Conservation (phyloP, 2,329 filamentous ascomycete species). For the Stachybotrys chartarum region DNA sequence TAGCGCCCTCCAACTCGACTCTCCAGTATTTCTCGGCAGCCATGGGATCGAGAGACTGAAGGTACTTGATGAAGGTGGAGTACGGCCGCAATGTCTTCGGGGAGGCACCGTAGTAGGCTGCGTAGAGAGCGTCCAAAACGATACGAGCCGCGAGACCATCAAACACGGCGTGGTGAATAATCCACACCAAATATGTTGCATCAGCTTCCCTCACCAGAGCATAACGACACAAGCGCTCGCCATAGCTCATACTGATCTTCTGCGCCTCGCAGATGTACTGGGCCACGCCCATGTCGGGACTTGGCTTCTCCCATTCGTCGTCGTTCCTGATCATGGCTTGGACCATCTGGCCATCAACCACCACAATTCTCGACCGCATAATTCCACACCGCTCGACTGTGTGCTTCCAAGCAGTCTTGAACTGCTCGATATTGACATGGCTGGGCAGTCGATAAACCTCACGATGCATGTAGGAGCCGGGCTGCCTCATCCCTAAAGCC, state of each 20-base stretch:
- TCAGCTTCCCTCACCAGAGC: neutral
- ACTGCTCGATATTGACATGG: neutral
- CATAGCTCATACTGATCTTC: neutral
- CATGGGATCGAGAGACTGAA: slow-evolving; percentile 20
- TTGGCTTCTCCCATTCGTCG: neutral
- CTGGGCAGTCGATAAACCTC: neutral
- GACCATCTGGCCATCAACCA: neutral
- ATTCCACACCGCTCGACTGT: neutral
- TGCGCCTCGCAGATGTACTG: neutral
- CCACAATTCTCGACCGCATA: slow-evolving; percentile 1
- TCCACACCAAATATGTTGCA: slow-evolving; percentile 6
- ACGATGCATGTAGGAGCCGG: neutral
- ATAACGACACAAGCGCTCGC: neutral
- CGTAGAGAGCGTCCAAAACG: slow-evolving; percentile 7
- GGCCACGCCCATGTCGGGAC: neutral
- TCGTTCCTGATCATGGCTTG: neutral
- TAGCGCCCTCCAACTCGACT: slow-evolving; percentile 22
- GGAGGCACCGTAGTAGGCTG: slow-evolving; percentile 3
- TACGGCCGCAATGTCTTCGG: slow-evolving; percentile 15
- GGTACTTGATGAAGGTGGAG: slow-evolving; percentile 33
- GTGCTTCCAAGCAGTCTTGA: neutral
- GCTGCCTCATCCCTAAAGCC: neutral
- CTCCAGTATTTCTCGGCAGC: slow-evolving; percentile 26
- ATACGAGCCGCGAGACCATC: slow-evolving; percentile 43
- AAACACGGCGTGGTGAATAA: slow-evolving; percentile 35